These are phyloP conservation scores for Chrysanthemum makinoi DNA, from an alignment of 129 eudicot genomes.

Conservation along the genomic window DNA sequence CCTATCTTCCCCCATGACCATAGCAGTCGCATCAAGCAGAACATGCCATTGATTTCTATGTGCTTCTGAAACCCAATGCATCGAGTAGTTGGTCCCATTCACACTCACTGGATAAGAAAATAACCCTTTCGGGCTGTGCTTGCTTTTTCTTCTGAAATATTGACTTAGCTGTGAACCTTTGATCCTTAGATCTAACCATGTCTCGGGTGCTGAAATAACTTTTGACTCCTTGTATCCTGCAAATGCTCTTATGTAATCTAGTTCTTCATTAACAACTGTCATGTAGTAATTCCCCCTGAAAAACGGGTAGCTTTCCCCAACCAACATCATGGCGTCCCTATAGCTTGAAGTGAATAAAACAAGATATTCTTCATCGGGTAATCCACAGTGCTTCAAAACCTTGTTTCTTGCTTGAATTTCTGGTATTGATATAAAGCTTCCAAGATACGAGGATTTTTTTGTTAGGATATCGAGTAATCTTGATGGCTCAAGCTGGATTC, in stretches of 20 bases:
- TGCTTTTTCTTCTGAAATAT: constrained; percentile 61
- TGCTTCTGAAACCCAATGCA: constrained; percentile 84
- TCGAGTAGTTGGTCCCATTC: constrained; percentile 64
- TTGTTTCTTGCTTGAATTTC: constrained; percentile 74
- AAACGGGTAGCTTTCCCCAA: constrained; percentile 78
- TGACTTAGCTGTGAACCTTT: constrained; percentile 80
- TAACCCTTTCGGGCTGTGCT: constrained; percentile 62
- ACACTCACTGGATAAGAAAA: constrained; percentile 60
- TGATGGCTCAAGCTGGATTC: constrained; percentile 65
- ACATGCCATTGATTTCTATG: constrained; percentile 80
- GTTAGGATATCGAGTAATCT: constrained; percentile 58
- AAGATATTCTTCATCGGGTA: constrained; percentile 65
- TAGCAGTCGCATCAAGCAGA: constrained; percentile 59
- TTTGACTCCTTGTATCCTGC: constrained; percentile 60
- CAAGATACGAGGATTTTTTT: constrained; percentile 50
- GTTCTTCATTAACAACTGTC: constrained; percentile 52
- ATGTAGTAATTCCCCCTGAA: constrained; percentile 56
- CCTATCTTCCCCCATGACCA: constrained; percentile 57
- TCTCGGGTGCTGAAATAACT: constrained; percentile 51
- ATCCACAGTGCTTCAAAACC: constrained; percentile 62
- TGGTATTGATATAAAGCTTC: constrained; percentile 60
- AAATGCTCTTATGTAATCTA: constrained; percentile 47
- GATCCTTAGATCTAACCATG: constrained; percentile 68
- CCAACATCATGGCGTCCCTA: constrained; percentile 72
- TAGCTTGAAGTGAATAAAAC: constrained; percentile 56